Base-by-base conservation (phyloP, 1,284 basidiomycete species). In the Ustilago sp. region DNA sequence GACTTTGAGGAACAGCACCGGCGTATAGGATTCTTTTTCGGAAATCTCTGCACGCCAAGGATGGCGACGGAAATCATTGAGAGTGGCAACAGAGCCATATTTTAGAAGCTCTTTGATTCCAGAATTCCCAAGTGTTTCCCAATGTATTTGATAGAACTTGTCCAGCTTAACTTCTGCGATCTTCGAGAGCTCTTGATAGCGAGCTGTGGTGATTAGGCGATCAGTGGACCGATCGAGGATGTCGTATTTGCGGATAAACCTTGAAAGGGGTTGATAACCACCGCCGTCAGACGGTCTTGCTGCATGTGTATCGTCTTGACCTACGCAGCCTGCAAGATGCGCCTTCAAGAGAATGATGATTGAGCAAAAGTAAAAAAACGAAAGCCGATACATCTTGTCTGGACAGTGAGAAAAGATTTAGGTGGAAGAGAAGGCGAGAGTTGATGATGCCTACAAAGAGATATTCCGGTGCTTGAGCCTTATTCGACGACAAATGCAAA, bases 1-100 rank as follows among this genome's bases (percentile, higher is more conserved):
- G 1, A 64, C 31, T 17, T 15, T 48, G 8, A 57, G 12, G 19
- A 51, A 69, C n/a, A 60, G 4, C 1, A 38, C n/a, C 0, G 67
- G 67, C 0, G 62, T 59, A 31, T 47, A 12, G 3, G 57, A 43
- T 2, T 6, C 8, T 7, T 62, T 62, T 11, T 60, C 61, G 15
- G 38, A 51, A 31, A 50, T 60, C 4, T 60, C 17, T 13, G 54
- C 39, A 36, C 32, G 60, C 23, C 31, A 13, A 4, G 38, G 61
- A 54, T 69, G 52, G 0, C 11, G 1, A 1, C 32, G 54, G 3
- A 68, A 51, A 3, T 11, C 9, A 2, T 19, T 19, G 1, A 50
- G 59, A 11, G 50, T 55, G 53, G 9, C 12, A 17, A 34, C 2
- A 19, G 11, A 9, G 7, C 48, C 19, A 28, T 28, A 1, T 2